Conservation (phyloP, 1,284 basidiomycete genomes). For the Amylostereum chailletii region DNA sequence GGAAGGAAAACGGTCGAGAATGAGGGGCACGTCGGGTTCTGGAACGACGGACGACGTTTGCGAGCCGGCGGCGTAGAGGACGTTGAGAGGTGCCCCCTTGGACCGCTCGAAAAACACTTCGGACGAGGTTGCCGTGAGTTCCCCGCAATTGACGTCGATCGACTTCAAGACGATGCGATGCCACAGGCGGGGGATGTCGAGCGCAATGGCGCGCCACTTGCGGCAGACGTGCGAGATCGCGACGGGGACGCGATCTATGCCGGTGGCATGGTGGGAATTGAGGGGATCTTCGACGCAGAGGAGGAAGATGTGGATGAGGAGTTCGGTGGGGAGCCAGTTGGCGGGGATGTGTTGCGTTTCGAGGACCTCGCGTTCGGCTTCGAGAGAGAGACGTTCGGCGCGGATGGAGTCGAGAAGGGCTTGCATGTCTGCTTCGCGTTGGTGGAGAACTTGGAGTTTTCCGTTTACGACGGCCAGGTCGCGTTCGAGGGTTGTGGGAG, state of each 20-base stretch:
- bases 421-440: constrained; percentile 31
- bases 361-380: constrained; percentile 22
- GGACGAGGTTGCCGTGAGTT: background rate
- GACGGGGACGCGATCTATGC: constrained; percentile 24
- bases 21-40: too few species aligned
- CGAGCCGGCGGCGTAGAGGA: background rate
- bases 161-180: constrained; percentile 20
- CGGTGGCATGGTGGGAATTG: constrained; percentile 11
- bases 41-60: too few species aligned
- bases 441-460: constrained; percentile 26
- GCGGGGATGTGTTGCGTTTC: constrained; percentile 32
- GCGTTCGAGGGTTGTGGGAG: constrained; percentile 19
- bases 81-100: background rate
- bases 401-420: constrained; percentile 25
- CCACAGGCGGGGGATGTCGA: constrained; percentile 36
- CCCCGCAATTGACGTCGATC: background rate
- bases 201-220: constrained; percentile 33
- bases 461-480: constrained; percentile 27
- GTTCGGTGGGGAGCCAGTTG: constrained; percentile 39
- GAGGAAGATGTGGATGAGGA: constrained; percentile 36
- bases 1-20: background rate
- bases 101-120: constrained; percentile 2
- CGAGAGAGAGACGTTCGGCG: constrained; percentile 23
- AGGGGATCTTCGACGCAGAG: constrained; percentile 16
- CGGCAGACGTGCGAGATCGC: constrained; percentile 37